Evolutionary conservation across 2,329 filamentous ascomycete species (phyloP).

Genomic region (Colletotrichum horii): DNA sequence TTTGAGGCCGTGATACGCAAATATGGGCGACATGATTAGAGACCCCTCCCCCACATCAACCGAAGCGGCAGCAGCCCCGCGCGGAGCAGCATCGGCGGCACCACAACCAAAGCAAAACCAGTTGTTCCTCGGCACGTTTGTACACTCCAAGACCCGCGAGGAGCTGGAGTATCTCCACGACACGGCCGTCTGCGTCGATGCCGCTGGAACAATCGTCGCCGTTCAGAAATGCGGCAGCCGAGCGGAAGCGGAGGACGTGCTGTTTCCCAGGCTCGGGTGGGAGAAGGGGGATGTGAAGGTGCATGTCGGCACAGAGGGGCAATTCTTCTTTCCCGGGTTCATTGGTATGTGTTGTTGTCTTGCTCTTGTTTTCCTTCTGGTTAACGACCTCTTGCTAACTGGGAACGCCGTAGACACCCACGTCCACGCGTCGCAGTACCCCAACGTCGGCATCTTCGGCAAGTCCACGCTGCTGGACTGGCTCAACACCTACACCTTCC

Average conservation of each 20-base stretch:
- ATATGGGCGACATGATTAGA: conserved; percentile 18
- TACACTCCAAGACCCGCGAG: conserved; percentile 54
- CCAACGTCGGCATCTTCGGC: conserved; percentile 92
- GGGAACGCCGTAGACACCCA: conserved; percentile 75
- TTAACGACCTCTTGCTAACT: background rate
- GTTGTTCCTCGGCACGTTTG: conserved; percentile 60
- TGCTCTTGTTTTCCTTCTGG: background rate
- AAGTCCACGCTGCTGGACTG: conserved; percentile 92
- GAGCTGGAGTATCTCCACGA: conserved; percentile 58
- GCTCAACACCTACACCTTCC: conserved; percentile 94
- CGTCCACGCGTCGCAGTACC: conserved; percentile 93
- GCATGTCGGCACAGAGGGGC: conserved; percentile 44
- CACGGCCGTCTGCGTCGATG: conserved; percentile 56
- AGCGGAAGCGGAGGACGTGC: conserved; percentile 32
- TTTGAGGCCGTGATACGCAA: background rate
- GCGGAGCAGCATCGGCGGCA: background rate
- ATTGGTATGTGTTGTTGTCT: conserved; percentile 59
- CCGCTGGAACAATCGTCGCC: conserved; percentile 53
- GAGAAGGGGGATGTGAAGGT: conserved; percentile 40
- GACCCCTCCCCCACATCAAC: conserved; percentile 1
- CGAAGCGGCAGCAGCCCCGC: background rate
- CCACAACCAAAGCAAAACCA: conserved; percentile 35
- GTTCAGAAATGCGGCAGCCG: conserved; percentile 43
- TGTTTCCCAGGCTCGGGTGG: conserved; percentile 54
- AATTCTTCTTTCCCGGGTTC: conserved; percentile 87